Conservation (phyloP, 352 stramenopile genomes). For the Pythium coloratum region DNA sequence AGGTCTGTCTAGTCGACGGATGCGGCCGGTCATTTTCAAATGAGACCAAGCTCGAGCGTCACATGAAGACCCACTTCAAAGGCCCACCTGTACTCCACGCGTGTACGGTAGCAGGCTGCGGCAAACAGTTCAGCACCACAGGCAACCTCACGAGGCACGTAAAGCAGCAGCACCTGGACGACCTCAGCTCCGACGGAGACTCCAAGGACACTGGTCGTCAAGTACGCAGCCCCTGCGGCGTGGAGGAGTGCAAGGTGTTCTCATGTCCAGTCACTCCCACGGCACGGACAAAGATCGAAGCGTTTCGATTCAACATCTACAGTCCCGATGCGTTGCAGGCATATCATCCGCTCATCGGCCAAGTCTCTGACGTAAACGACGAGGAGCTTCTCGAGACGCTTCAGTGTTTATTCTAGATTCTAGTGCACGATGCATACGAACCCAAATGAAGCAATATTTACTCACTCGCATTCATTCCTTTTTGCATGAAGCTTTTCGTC, state of each 20-base stretch:
- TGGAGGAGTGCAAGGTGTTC: background rate
- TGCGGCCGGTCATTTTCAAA: slow-evolving; percentile 20
- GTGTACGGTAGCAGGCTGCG: slow-evolving; percentile 40
- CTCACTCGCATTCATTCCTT: too few relatives aligned
- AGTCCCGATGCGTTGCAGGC: slow-evolving; percentile 8
- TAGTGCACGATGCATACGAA: too few relatives aligned
- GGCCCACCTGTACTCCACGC: slow-evolving; percentile 33
- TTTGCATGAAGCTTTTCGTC: too few relatives aligned
- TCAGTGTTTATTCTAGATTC: slow-evolving; percentile 16
- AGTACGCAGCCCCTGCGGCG: slow-evolving; percentile 1
- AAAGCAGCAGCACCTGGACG: slow-evolving; percentile 3
- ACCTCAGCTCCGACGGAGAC: background rate
- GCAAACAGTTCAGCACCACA: slow-evolving; percentile 56
- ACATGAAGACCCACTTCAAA: slow-evolving; percentile 16
- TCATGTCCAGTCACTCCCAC: too few relatives aligned
- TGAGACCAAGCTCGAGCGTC: slow-evolving; percentile 19
- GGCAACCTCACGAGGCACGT: slow-evolving; percentile 37
- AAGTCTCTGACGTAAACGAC: slow-evolving; percentile 19
- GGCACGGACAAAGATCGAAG: background rate
- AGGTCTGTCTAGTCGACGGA: slow-evolving; percentile 10
- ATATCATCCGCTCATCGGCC: slow-evolving; percentile 17
- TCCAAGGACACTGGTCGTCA: background rate
- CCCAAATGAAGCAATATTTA: too few relatives aligned
- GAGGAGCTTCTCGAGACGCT: slow-evolving; percentile 19
- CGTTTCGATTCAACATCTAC: slow-evolving; percentile 6